These are phyloP conservation scores for Fonsecaea nubica DNA, from an alignment of 2,329 filamentous ascomycete species.

Conservation along the genomic window DNA sequence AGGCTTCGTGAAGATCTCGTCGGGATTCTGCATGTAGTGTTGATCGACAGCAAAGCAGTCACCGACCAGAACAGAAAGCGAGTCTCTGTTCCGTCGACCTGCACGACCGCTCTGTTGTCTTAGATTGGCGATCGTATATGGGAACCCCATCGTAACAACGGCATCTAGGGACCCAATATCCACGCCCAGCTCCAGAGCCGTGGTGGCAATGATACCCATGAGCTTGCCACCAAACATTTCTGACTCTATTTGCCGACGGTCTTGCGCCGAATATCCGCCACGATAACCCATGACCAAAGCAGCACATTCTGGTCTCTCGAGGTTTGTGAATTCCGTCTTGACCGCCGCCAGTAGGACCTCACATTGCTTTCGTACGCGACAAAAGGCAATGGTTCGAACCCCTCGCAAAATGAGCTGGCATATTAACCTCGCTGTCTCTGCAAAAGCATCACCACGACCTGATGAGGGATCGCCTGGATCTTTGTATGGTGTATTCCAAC, in stretches of 20 bases:
- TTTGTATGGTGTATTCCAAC: slow-evolving; percentile 96
- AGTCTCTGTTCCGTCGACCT: slow-evolving; percentile 90
- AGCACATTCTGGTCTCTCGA: slow-evolving; percentile 77
- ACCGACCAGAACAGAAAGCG: slow-evolving; percentile 85
- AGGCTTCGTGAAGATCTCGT: slow-evolving; percentile 87
- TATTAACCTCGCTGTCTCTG: slow-evolving; percentile 87
- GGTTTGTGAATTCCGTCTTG: slow-evolving; percentile 73
- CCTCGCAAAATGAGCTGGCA: slow-evolving; percentile 87
- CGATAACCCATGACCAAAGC: slow-evolving; percentile 91
- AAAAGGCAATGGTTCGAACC: slow-evolving; percentile 91
- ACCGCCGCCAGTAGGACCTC: slow-evolving; percentile 83
- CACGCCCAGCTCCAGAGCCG: slow-evolving; percentile 88
- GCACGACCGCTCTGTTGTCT: slow-evolving; percentile 94
- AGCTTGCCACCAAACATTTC: slow-evolving; percentile 98
- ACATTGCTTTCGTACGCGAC: slow-evolving; percentile 83
- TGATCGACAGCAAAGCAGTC: slow-evolving; percentile 92
- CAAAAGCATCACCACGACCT: slow-evolving; percentile 80
- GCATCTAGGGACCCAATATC: slow-evolving; percentile 95
- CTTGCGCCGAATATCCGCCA: slow-evolving; percentile 91
- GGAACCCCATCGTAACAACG: slow-evolving; percentile 91
- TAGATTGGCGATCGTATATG: slow-evolving; percentile 92
- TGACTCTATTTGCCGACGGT: slow-evolving; percentile 83
- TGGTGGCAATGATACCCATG: slow-evolving; percentile 91
- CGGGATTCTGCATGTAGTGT: slow-evolving; percentile 95
- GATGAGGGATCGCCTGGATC: slow-evolving; percentile 86